These are phyloP conservation scores for Penicillium cinerascens DNA, from an alignment of 495 filamentous ascomycete genomes.

Conservation along the genomic window DNA sequence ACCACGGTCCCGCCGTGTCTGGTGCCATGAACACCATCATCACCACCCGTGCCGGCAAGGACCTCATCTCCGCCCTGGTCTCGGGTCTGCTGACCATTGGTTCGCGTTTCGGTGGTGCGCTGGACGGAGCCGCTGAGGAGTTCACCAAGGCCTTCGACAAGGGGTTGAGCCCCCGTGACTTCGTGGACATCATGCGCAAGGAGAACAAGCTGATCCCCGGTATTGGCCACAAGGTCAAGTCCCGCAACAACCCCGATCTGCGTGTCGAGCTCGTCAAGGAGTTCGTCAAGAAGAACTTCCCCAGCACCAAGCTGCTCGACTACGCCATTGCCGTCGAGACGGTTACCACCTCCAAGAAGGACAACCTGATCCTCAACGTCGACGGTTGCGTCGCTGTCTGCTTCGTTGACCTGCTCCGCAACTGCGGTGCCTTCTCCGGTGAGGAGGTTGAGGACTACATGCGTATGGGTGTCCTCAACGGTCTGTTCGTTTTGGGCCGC, in stretches of 20 bases:
- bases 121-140: constrained; percentile 96
- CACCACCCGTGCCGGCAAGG: constrained; percentile 97
- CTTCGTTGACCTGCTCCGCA: constrained; percentile 96
- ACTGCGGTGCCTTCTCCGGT: constrained; percentile 86
- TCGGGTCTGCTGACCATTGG: constrained; percentile 97
- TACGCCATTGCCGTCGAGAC: constrained; percentile 97
- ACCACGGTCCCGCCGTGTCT: constrained; percentile 97
- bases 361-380: constrained; percentile 99
- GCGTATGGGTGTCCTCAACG: constrained; percentile 96
- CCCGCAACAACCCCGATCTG: constrained; percentile 98
- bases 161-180: constrained; percentile 96
- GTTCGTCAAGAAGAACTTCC: constrained; percentile 96
- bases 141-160: constrained; percentile 98
- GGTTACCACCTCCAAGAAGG: constrained; percentile 99
- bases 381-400: constrained; percentile 97
- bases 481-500: constrained; percentile 94
- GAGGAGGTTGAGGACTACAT: constrained; percentile 58
- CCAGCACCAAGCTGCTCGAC: constrained; percentile 92
- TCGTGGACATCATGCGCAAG: constrained; percentile 98
- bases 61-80: constrained; percentile 91
- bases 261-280: constrained; percentile 99
- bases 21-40: constrained; percentile 99
- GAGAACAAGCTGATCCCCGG: constrained; percentile 99
- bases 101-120: constrained; percentile 95
- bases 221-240: constrained; percentile 99